Conservation (phyloP, 768 basidiomycete species). For the Hypholoma fasciculare region DNA sequence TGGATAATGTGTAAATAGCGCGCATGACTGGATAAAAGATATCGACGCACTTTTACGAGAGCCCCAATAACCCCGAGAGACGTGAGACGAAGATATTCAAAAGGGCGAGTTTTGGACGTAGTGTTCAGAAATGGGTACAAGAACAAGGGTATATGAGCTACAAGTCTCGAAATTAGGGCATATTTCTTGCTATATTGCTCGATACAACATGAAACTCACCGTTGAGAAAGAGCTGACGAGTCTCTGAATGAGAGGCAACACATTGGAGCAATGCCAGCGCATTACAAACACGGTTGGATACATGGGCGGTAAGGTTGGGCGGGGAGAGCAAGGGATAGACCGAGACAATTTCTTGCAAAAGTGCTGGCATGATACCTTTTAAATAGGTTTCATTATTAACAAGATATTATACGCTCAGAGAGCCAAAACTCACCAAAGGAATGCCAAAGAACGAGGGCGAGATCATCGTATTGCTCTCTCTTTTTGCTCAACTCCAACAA, state of each 20-base stretch:
- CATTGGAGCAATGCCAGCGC: constrained; percentile 97
- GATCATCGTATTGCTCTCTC: constrained; percentile 97
- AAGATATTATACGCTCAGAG: not conserved
- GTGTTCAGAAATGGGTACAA: constrained; percentile 99
- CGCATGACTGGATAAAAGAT: not conserved
- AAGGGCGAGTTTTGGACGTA: constrained; percentile 98
- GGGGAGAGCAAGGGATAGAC: constrained; percentile 96
- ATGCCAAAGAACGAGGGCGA: constrained; percentile 97
- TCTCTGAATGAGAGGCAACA: constrained; percentile 96
- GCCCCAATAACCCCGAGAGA: constrained; percentile 99
- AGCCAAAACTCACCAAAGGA: constrained; percentile 73
- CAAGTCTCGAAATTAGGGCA: constrained; percentile 36
- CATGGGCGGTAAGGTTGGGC: constrained; percentile 94
- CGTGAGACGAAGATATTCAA: constrained; percentile 98
- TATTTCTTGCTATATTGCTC: not conserved
- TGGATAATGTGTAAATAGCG: not conserved
- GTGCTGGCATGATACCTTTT: constrained; percentile 94
- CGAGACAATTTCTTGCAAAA: constrained; percentile 96
- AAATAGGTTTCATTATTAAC: not conserved
- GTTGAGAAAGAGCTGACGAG: constrained; percentile 91
- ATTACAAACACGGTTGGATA: constrained; percentile 98
- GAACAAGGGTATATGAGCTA: constrained; percentile 97
- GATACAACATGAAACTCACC: constrained; percentile 48
- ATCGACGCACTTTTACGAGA: constrained; percentile 80
- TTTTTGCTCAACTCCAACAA: constrained; percentile 97